Conservation (phyloP, 225 moss, liverwort and hornwort species). For the Pseudisothecium myosuroides region DNA sequence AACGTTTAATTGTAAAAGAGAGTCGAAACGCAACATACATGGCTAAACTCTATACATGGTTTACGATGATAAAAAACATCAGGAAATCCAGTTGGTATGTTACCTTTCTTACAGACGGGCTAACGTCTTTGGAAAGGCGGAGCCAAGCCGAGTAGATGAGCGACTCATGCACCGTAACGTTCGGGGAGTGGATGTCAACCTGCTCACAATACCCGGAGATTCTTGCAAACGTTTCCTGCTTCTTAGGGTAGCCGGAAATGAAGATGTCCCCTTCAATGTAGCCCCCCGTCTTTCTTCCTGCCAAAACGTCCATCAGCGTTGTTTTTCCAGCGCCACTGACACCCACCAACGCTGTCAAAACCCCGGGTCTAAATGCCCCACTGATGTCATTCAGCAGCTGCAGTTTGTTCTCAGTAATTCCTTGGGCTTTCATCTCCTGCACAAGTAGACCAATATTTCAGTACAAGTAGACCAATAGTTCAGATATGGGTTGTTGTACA, state of each 20-base stretch:
- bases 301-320: constrained; percentile 52
- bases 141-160: constrained; percentile 71
- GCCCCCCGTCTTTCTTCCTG: constrained; percentile 52
- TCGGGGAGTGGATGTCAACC: constrained; percentile 74
- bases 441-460: background rate
- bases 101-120: constrained; percentile 33
- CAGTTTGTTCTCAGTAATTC: constrained; percentile 19
- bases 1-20: background rate
- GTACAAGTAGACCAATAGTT: too few species aligned
- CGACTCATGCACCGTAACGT: constrained; percentile 65
- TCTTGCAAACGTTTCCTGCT: constrained; percentile 65
- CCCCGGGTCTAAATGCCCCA: constrained; percentile 46
- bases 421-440: constrained; percentile 56
- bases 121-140: constrained; percentile 45
- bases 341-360: constrained; percentile 49
- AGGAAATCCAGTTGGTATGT: background rate
- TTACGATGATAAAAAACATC: background rate
- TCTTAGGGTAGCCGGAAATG: constrained; percentile 57
- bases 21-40: background rate
- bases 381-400: constrained; percentile 45
- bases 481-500: too few species aligned
- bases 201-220: constrained; percentile 82
- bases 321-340: constrained; percentile 54
- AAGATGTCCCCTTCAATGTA: constrained; percentile 65
- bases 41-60: background rate